phyloP scores from a whole-genome alignment of 2,329 filamentous ascomycete species.

The Scortechinia acanthostroma region DNA sequence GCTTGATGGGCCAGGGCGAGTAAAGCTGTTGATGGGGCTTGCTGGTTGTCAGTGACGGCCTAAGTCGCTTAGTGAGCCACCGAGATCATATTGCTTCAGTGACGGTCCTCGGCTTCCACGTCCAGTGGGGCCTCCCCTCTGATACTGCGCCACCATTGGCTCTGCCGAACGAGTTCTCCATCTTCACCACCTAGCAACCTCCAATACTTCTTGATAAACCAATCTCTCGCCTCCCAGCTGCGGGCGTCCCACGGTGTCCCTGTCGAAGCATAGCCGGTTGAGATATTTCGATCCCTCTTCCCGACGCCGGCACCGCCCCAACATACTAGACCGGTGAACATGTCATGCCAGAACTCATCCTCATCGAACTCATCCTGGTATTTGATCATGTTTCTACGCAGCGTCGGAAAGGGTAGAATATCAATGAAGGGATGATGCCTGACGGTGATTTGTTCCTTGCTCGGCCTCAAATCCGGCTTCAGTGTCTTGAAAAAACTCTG shows the following conservation, averaged over 20 bases:
- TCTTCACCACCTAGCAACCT: constrained; percentile 12
- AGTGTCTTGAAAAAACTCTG: constrained; percentile 12
- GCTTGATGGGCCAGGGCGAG: no score
- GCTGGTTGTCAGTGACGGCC: no score
- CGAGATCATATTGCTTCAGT: no score
- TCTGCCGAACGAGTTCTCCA: constrained; percentile 13
- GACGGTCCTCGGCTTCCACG: no score
- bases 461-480: constrained; percentile 13
- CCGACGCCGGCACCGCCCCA: constrained; percentile 11
- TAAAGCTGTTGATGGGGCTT: no score
- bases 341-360: constrained; percentile 12
- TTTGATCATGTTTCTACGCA: constrained; percentile 12
- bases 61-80: no score
- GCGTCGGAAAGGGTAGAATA: constrained; percentile 13
- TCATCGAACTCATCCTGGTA: constrained; percentile 7
- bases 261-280: constrained; percentile 6
- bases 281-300: constrained; percentile 6
- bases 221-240: constrained; percentile 15
- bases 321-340: constrained; percentile 12
- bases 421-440: constrained; percentile 13
- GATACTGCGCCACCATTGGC: constrained; percentile 14
- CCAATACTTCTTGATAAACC: constrained; percentile 16
- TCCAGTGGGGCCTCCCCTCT: no score
- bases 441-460: constrained; percentile 10
- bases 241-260: constrained; percentile 16